phyloP scores from a whole-genome alignment of 1,284 basidiomycete genomes.

The Pholiota adiposa region DNA sequence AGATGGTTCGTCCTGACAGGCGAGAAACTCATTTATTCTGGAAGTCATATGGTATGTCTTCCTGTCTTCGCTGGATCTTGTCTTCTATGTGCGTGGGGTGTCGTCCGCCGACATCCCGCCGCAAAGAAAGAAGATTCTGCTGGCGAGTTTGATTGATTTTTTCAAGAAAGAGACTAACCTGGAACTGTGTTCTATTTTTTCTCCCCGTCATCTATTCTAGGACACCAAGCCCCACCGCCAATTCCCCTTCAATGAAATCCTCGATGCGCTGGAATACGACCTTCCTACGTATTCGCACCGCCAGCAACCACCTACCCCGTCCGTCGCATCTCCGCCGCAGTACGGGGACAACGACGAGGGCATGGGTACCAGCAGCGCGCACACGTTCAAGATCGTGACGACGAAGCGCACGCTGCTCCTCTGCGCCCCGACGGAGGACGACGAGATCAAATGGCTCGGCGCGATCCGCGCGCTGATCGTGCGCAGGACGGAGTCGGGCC shows the following conservation, averaged over 20 bases:
- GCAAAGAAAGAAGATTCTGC: neutral
- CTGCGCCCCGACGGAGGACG: conserved; percentile 96
- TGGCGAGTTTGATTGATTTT: conserved; percentile 3
- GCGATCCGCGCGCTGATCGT: conserved; percentile 91
- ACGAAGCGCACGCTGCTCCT: conserved; percentile 89
- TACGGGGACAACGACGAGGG: conserved; percentile 44
- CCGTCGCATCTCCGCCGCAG: conserved; percentile 38
- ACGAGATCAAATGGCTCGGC: conserved; percentile 98
- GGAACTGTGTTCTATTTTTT: neutral
- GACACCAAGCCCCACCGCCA: conserved; percentile 87
- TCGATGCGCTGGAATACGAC: conserved; percentile 93
- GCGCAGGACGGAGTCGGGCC: conserved; percentile 50
- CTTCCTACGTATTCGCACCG: conserved; percentile 41
- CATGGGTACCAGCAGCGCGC: conserved; percentile 43
- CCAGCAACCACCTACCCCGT: conserved; percentile 32
- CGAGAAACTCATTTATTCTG: conserved; percentile 82
- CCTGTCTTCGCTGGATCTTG: conserved; percentile 24
- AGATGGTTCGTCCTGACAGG: conserved; percentile 88
- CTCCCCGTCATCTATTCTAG: conserved; percentile 43
- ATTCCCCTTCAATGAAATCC: conserved; percentile 83
- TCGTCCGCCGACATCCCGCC: neutral
- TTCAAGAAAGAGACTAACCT: neutral
- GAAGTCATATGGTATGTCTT: conserved; percentile 81
- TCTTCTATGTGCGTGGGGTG: neutral
- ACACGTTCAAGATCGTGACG: conserved; percentile 95